A percentile compares a stretch with the other conserved stretches of the same genome.
phyloP scores from a whole-genome alignment of 2,329 filamentous ascomycete genomes.

The Nigrospora osmanthi region DNA sequence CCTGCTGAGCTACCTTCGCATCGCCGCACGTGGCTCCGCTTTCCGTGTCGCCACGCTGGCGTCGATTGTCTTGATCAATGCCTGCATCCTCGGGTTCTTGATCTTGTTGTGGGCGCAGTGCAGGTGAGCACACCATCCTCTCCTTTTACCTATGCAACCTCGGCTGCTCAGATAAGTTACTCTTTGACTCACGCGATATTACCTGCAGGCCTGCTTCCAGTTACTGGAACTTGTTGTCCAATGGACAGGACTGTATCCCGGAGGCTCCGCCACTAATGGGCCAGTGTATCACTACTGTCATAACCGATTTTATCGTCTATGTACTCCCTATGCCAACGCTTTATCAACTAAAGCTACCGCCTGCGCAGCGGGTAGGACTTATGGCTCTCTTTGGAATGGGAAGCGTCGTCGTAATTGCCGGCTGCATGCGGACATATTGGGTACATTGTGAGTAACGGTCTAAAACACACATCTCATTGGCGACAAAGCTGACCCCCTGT shows the following conservation, averaged over 20 bases:
- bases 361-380: constrained; percentile 23
- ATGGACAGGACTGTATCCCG: constrained; percentile 15
- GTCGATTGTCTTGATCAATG: constrained; percentile 17
- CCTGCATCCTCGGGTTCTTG: constrained; percentile 21
- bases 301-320: constrained; percentile 27
- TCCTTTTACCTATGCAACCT: too few species aligned
- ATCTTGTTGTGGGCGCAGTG: constrained; percentile 29
- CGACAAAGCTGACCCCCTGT: too few species aligned
- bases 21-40: constrained; percentile 22
- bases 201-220: constrained; percentile 10
- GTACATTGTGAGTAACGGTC: constrained; percentile 11
- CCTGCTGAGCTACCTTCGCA: constrained; percentile 29
- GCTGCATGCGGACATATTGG: constrained; percentile 28
- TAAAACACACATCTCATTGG: too few species aligned
- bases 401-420: constrained; percentile 27
- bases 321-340: constrained; percentile 27
- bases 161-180: too few species aligned
- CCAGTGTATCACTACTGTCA: constrained; percentile 23
- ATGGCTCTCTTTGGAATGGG: constrained; percentile 28
- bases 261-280: constrained; percentile 19
- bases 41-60: constrained; percentile 22
- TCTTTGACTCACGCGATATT: too few species aligned
- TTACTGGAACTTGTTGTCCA: constrained; percentile 18
- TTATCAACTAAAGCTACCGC: constrained; percentile 20
- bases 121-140: constrained; percentile 12